Evolutionary conservation across 352 stramenopile species (phyloP).

Genomic region (Pythium periplocum): DNA sequence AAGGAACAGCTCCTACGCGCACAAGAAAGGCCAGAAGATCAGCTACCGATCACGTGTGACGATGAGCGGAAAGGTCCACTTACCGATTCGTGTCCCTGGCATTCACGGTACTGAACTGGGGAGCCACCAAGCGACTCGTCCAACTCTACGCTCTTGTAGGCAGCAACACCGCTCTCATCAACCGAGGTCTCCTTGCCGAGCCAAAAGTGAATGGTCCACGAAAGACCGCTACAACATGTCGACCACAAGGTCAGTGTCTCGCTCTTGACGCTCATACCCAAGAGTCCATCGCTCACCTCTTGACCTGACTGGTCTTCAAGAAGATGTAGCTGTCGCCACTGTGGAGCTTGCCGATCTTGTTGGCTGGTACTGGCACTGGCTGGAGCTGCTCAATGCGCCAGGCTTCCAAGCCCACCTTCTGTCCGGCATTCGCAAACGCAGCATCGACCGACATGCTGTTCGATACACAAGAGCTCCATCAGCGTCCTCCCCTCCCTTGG

Average conservation of each 20-base stretch:
- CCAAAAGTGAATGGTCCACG: constrained; percentile 96
- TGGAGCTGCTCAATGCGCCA: constrained; percentile 85
- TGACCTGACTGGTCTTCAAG: constrained; percentile 72
- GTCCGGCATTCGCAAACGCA: constrained; percentile 51
- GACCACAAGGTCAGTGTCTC: background rate
- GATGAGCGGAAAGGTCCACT: constrained; percentile 4
- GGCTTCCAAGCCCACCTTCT: constrained; percentile 61
- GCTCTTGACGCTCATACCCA: background rate
- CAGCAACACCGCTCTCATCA: constrained; percentile 93
- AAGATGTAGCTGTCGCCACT: constrained; percentile 97
- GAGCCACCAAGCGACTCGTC: constrained; percentile 90
- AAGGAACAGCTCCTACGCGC: constrained; percentile 79
- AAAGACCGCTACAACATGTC: constrained; percentile 34
- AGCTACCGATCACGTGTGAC: background rate
- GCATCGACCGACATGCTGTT: constrained; percentile 48
- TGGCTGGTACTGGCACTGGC: constrained; percentile 42
- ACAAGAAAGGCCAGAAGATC: constrained; percentile 2
- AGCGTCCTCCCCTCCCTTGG: too few relatives aligned
- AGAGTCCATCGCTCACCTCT: constrained; percentile 13
- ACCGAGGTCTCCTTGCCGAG: constrained; percentile 88
- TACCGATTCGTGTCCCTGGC: constrained; percentile 70
- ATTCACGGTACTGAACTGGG: constrained; percentile 92
- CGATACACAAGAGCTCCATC: too few relatives aligned
- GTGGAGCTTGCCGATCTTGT: constrained; percentile 87
- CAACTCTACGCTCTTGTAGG: constrained; percentile 96